Base-by-base conservation (phyloP, 495 filamentous ascomycete genomes). In the Xylaria telfairii region DNA sequence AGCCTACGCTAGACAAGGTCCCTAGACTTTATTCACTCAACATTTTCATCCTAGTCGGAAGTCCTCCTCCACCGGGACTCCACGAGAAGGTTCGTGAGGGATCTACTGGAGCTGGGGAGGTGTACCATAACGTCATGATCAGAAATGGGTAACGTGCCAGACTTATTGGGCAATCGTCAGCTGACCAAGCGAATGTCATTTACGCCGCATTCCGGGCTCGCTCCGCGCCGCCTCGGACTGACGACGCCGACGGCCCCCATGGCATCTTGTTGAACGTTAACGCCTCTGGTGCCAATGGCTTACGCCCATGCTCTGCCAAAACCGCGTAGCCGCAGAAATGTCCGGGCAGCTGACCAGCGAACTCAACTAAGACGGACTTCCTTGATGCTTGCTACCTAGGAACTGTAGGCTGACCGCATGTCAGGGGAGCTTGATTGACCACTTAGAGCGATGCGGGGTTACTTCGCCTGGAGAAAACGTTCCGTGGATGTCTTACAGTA, bases 381-480 rank as follows among this genome's bases (percentile, higher is more conserved):
- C 56, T 21, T n/a, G 56, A 37, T 39, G 34, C 64, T 54, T 41
- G 5, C 47, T 66, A 34, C 7, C 37, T 8, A 7, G n/a, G n/a
- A n/a, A n/a, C n/a, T n/a, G 30, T 65, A 53, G 30, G 64, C 64
- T 66, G 64, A 66, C 64, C 64, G 46, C 64, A 66, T 65, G 28
- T 37, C 15, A 34, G 12, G n/a, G 7, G 10, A 54, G n/a, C n/a
- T 15, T 26, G 3, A 21, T 28, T 28, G n/a, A 21, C 64, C 64
- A 49, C 47, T n/a, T 66, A 21, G n/a, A 34, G 7, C 26, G 46
- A 41, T 21, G 64, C 30, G 46, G 64, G 64, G 64, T 39, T 26
- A 13, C 28, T 54, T 47, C 64, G 28, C 19, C 46, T 54, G 64
- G 64, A 66, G 47, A 26, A 6, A 54, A 53, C 41, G 34, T 9